phyloP scores from a whole-genome alignment of 1,284 basidiomycete species.

The Rhodotorula sp. region DNA sequence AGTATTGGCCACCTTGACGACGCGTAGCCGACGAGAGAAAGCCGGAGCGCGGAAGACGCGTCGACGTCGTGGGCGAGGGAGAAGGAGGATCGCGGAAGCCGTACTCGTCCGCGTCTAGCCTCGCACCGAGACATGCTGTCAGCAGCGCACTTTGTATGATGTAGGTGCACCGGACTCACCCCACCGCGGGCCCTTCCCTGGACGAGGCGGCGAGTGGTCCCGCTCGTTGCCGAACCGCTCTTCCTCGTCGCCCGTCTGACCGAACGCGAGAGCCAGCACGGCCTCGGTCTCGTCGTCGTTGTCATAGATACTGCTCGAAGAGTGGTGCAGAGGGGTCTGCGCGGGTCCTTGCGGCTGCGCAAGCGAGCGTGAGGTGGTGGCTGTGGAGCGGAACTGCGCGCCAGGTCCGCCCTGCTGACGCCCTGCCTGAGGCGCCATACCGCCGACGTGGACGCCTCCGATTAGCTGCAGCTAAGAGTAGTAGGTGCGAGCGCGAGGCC shows the following conservation, averaged over 20 bases:
- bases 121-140: too few species aligned
- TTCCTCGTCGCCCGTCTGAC: neutral
- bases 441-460: too few species aligned
- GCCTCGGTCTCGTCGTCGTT: constrained; percentile 13
- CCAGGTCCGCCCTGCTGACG: too few species aligned
- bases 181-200: too few species aligned
- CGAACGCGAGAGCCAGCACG: neutral
- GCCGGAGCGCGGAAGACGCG: neutral
- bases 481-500: too few species aligned
- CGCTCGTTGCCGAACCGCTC: neutral
- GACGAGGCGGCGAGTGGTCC: neutral
- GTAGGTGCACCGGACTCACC: too few species aligned
- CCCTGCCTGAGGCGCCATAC: too few species aligned
- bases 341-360: neutral
- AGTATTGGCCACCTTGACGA: neutral
- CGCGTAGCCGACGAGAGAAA: neutral
- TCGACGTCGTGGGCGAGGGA: neutral
- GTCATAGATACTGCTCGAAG: constrained; percentile 15
- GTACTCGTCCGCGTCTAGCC: neutral
- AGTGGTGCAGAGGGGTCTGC: neutral
- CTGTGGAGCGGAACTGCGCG: neutral
- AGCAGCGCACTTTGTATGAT: too few species aligned
- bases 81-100: constrained; percentile 1
- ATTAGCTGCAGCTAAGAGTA: too few species aligned
- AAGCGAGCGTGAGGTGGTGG: neutral